phyloP scores from a whole-genome alignment of 805 yeast genomes.

The Saccharomycopsis babjevae region DNA sequence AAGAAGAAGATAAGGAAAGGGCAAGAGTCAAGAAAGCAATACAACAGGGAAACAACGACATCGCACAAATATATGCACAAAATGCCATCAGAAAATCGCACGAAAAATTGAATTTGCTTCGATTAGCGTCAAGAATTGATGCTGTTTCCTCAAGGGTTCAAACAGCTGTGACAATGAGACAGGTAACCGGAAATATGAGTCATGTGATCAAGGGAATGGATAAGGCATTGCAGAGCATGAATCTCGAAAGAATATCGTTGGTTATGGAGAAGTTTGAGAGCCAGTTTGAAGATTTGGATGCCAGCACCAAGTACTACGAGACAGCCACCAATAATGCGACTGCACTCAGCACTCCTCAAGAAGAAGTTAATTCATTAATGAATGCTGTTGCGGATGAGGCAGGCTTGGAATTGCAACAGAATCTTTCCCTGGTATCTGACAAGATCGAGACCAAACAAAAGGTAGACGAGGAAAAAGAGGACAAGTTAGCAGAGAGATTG shows the following conservation, averaged over 20 bases:
- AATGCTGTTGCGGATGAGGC: constrained; percentile 95
- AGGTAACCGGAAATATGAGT: constrained; percentile 90
- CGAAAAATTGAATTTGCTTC: constrained; percentile 71
- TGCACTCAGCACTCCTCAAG: constrained; percentile 87
- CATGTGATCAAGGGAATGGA: constrained; percentile 94
- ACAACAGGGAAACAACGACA: constrained; percentile 77
- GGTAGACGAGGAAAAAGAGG: constrained; percentile 68
- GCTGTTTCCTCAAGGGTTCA: constrained; percentile 94
- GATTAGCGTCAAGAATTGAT: constrained; percentile 83
- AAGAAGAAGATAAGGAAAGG: constrained; percentile 81
- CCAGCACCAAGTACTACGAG: constrained; percentile 87
- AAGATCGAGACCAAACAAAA: constrained; percentile 34
- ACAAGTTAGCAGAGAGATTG: constrained; percentile 74
- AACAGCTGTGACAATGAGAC: constrained; percentile 96
- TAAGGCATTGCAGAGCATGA: constrained; percentile 90
- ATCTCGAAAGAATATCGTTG: constrained; percentile 80
- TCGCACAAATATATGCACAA: constrained; percentile 89
- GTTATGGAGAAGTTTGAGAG: constrained; percentile 96
- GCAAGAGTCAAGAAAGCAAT: constrained; percentile 84
- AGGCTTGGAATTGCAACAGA: constrained; percentile 84
- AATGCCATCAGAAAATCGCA: constrained; percentile 88
- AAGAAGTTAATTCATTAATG: constrained; percentile 84
- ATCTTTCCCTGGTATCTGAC: constrained; percentile 48
- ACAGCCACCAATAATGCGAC: constrained; percentile 79
- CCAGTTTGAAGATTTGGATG: constrained; percentile 93